Conservation (phyloP, 225 moss, liverwort and hornwort genomes). For the Polytrichum formosum region DNA sequence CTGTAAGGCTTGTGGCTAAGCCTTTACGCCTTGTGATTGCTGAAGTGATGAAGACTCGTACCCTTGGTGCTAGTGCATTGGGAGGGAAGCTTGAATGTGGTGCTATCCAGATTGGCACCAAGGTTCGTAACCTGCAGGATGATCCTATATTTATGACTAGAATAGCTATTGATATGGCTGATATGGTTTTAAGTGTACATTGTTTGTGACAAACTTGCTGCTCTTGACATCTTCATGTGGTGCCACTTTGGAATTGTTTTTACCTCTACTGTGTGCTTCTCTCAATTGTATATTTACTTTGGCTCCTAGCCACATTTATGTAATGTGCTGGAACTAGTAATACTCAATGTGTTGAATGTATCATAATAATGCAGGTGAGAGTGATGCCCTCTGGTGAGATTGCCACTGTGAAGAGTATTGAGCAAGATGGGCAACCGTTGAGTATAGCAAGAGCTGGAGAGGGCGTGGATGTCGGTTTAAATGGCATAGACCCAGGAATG, state of each 20-base stretch:
- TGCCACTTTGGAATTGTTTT: too few relatives aligned
- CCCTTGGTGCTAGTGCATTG: conserved; percentile 80
- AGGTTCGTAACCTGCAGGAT: conserved; percentile 40
- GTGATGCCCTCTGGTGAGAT: conserved; percentile 82
- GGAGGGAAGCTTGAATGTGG: conserved; percentile 97
- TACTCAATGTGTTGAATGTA: too few relatives aligned
- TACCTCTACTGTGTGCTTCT: too few relatives aligned
- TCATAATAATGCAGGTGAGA: conserved; percentile 55
- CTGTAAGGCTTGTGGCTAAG: conserved; percentile 61
- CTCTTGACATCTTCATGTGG: too few relatives aligned
- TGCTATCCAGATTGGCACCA: conserved; percentile 68
- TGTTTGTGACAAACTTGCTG: too few relatives aligned
- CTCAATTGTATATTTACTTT: too few relatives aligned
- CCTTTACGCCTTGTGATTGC: conserved; percentile 86
- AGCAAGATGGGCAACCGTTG: conserved; percentile 62
- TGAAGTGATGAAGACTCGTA: conserved; percentile 72
- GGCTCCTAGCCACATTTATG: too few relatives aligned
- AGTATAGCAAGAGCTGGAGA: conserved; percentile 77
- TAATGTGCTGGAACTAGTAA: too few relatives aligned
- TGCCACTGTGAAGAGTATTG: conserved; percentile 72
- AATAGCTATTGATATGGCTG: background rate
- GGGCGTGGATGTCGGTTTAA: conserved; percentile 87
- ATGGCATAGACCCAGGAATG: conserved; percentile 69
- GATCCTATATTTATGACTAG: background rate
- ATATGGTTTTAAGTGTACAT: background rate